Evolutionary conservation across 2,329 filamentous ascomycete species (phyloP).

Genomic region (Fusarium sp.): DNA sequence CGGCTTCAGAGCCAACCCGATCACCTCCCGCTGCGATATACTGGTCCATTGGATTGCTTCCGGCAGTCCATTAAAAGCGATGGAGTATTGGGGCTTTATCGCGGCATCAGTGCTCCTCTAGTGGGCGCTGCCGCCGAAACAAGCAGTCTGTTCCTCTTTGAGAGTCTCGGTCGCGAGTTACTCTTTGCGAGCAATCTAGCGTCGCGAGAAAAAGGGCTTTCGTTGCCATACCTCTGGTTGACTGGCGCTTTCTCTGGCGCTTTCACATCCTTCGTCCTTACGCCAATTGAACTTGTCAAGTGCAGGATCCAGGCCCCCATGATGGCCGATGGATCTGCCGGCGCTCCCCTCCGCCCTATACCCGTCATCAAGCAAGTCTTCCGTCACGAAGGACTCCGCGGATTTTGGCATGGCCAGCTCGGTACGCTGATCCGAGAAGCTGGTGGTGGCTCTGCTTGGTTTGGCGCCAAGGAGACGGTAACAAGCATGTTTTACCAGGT

Average conservation of each 20-base stretch:
- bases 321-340: constrained; percentile 58
- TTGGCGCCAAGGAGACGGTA: constrained; percentile 88
- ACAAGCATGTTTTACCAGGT: constrained; percentile 77
- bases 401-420: constrained; percentile 96
- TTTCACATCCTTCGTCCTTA: constrained; percentile 91
- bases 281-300: constrained; percentile 96
- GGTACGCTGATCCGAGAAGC: constrained; percentile 95
- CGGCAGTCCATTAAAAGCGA: constrained; percentile 84
- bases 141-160: constrained; percentile 93
- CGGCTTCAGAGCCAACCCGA: constrained; percentile 96
- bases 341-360: constrained; percentile 72
- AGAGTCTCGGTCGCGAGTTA: constrained; percentile 79
- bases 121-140: constrained; percentile 93
- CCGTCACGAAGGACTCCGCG: constrained; percentile 82
- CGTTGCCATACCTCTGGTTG: constrained; percentile 80
- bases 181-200: constrained; percentile 69
- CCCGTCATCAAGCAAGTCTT: constrained; percentile 85
- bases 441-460: constrained; percentile 95
- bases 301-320: constrained; percentile 93
- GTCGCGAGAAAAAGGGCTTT: constrained; percentile 71
- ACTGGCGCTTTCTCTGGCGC: constrained; percentile 91
- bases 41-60: constrained; percentile 93
- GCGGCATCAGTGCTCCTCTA: constrained; percentile 92
- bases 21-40: constrained; percentile 84
- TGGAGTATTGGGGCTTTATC: constrained; percentile 87